Conservation (phyloP, 2,329 filamentous ascomycete species). For the Cadophora malorum region DNA sequence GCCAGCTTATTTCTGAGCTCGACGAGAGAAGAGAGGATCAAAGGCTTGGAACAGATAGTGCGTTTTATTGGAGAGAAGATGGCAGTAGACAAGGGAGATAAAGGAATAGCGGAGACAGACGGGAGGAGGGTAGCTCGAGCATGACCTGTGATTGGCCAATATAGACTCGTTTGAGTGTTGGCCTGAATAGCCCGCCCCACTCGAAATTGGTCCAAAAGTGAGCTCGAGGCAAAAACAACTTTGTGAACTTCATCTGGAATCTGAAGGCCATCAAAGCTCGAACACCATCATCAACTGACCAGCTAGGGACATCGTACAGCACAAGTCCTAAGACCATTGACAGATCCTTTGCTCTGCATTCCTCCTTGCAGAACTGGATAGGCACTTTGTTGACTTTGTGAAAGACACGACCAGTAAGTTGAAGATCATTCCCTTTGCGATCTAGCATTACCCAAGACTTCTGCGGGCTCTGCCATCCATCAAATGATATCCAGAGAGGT, state of each 20-base stretch:
- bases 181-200: constrained; percentile 1
- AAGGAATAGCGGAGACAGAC: neutral
- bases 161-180: neutral
- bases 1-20: constrained; percentile 63
- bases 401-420: neutral
- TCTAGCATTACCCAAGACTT: neutral
- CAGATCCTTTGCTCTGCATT: neutral
- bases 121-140: neutral
- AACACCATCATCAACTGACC: neutral
- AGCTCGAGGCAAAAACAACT: neutral
- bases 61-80: constrained; percentile 36
- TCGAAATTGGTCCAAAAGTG: neutral
- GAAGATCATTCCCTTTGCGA: neutral
- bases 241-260: neutral
- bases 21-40: constrained; percentile 55
- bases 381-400: neutral
- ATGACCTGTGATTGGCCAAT: neutral
- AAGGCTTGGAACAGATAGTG: constrained; percentile 56
- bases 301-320: neutral
- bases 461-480: neutral
- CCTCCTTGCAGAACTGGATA: neutral
- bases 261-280: neutral
- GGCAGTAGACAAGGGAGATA: neutral
- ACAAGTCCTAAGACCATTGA: neutral
- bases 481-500: neutral